Conservation (phyloP, 768 basidiomycete species). For the Clitopilus hobsonii region DNA sequence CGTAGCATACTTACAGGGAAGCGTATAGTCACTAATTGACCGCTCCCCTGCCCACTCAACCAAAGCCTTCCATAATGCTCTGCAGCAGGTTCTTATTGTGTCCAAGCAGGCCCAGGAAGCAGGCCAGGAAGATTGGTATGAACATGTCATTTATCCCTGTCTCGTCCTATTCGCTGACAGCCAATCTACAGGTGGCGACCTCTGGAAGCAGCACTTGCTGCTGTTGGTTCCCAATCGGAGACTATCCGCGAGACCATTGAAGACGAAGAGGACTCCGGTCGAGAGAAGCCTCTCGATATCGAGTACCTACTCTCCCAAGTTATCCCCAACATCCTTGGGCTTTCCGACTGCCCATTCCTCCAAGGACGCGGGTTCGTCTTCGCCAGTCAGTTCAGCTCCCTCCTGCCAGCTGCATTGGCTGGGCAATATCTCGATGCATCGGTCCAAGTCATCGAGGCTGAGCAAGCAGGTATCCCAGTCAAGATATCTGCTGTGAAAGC, state of each 20-base stretch:
- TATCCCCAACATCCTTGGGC: slow-evolving; percentile 69
- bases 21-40: slow-evolving; percentile 53
- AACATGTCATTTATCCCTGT: neutral
- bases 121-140: slow-evolving; percentile 63
- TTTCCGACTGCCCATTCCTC: slow-evolving; percentile 82
- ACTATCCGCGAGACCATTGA: slow-evolving; percentile 72
- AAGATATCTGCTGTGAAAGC: slow-evolving; percentile 95
- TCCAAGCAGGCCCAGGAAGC: slow-evolving; percentile 52
- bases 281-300: slow-evolving; percentile 69
- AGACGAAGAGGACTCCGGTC: slow-evolving; percentile 64
- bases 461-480: slow-evolving; percentile 72
- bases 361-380: slow-evolving; percentile 96
- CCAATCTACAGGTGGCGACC: slow-evolving; percentile 74
- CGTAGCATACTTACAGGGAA: neutral
- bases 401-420: slow-evolving; percentile 68
- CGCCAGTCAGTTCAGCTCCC: slow-evolving; percentile 79
- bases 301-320: slow-evolving; percentile 71
- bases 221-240: slow-evolving; percentile 77
- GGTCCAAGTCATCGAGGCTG: slow-evolving; percentile 76
- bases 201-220: slow-evolving; percentile 80
- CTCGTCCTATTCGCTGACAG: slow-evolving; percentile 6
- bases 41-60: slow-evolving; percentile 47
- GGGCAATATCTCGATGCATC: slow-evolving; percentile 87
- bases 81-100: slow-evolving; percentile 50
- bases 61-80: slow-evolving; percentile 45